These are phyloP conservation scores for Tolypocladium endophyticum DNA, from an alignment of 2,329 filamentous ascomycete species.

Conservation along the genomic window DNA sequence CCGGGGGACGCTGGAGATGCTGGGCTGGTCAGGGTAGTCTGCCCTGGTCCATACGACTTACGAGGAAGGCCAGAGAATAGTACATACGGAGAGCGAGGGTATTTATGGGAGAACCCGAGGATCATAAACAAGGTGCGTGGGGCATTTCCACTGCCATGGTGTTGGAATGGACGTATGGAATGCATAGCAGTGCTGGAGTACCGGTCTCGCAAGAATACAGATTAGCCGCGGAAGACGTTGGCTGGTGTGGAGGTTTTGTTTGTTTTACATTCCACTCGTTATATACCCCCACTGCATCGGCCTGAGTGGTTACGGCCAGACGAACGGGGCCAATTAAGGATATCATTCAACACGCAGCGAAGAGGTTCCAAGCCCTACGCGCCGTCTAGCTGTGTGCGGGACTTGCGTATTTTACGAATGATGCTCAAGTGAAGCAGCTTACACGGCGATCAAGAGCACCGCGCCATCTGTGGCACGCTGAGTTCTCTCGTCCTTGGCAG, in stretches of 20 bases:
- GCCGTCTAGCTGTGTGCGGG: no score
- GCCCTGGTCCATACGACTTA: not conserved
- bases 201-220: constrained; percentile 1
- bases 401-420: no score
- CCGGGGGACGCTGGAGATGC: constrained; percentile 42
- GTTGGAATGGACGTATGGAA: constrained; percentile 16
- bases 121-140: not conserved
- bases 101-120: not conserved
- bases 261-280: constrained; percentile 1
- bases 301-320: not conserved
- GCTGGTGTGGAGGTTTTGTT: not conserved
- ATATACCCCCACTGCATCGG: not conserved
- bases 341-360: not conserved
- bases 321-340: not conserved
- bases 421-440: no score
- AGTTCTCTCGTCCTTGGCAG: no score
- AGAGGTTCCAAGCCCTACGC: no score
- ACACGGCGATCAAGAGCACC: no score
- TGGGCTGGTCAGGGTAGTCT: constrained; percentile 38
- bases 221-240: not conserved
- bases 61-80: not conserved
- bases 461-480: no score
- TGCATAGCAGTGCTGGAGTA: constrained; percentile 20
- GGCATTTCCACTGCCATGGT: not conserved
- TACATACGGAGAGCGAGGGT: not conserved